These are phyloP conservation scores for Colletotrichum shisoi DNA, from an alignment of 2,329 filamentous ascomycete genomes.

Conservation along the genomic window DNA sequence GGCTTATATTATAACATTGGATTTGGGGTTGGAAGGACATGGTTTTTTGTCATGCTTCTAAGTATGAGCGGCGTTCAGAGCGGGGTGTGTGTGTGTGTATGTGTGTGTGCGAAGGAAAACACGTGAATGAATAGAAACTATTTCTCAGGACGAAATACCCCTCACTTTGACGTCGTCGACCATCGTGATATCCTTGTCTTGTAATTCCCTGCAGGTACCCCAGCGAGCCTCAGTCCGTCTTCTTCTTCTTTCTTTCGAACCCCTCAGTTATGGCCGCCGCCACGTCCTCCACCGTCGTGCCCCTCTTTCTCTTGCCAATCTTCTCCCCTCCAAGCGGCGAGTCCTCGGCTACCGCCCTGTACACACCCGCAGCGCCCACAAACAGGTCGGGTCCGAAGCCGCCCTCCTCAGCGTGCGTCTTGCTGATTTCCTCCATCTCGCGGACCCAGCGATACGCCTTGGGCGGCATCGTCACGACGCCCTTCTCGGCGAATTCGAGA, in stretches of 20 bases:
- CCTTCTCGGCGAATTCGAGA: conserved; percentile 56
- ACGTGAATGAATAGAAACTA: not conserved
- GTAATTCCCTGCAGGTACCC: no score
- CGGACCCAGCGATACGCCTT: conserved; percentile 81
- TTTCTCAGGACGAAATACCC: not conserved
- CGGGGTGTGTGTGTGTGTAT: not conserved
- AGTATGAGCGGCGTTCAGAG: conserved; percentile 18
- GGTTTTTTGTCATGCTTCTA: not conserved
- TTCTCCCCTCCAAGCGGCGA: conserved; percentile 67
- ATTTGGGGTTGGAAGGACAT: conserved; percentile 5
- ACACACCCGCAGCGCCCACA: conserved; percentile 67
- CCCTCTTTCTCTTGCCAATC: conserved; percentile 63
- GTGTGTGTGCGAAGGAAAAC: not conserved
- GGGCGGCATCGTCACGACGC: conserved; percentile 68
- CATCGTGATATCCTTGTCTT: not conserved
- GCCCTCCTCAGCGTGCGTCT: conserved; percentile 70
- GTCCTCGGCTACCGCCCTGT: conserved; percentile 67
- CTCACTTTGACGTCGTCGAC: not conserved
- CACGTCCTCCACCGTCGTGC: conserved; percentile 65
- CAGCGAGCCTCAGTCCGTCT: conserved; percentile 39
- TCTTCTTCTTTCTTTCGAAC: conserved; percentile 55
- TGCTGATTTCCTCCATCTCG: conserved; percentile 79
- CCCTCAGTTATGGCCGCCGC: conserved; percentile 60
- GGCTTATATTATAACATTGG: not conserved
- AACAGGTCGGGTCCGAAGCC: conserved; percentile 68